These are phyloP conservation scores for Candida nemodendra DNA, from an alignment of 805 yeast genomes.

Conservation along the genomic window DNA sequence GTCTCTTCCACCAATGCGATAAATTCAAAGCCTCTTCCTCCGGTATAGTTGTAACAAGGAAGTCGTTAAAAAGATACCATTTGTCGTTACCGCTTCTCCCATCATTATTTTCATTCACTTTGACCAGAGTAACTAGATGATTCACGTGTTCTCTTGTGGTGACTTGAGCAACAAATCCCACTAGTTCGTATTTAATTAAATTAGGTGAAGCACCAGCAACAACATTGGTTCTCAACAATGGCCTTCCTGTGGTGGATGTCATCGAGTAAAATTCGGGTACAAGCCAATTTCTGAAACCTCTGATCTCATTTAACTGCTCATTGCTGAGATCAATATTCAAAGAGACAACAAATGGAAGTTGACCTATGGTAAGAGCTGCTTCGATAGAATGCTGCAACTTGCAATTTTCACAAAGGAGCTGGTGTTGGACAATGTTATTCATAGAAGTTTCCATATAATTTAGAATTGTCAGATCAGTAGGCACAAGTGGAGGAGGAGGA, in stretches of 20 bases:
- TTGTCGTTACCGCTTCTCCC: conserved; percentile 20
- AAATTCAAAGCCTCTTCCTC: conserved; percentile 78
- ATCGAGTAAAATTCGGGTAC: conserved; percentile 53
- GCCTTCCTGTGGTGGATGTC: conserved; percentile 27
- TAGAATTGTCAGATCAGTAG: conserved; percentile 40
- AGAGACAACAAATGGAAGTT: conserved; percentile 63
- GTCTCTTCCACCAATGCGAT: conserved; percentile 77
- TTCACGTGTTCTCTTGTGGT: conserved; percentile 52
- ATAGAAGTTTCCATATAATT: conserved; percentile 62
- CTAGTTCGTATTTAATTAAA: conserved; percentile 51
- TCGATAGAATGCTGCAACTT: conserved; percentile 53
- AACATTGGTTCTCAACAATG: conserved; percentile 24
- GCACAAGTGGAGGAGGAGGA: conserved; percentile 34
- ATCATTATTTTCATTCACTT: conserved; percentile 34
- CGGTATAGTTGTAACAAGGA: conserved; percentile 72
- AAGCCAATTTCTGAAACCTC: conserved; percentile 55
- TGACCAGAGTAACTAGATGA: conserved; percentile 60
- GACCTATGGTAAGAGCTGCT: conserved; percentile 47
- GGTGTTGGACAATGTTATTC: conserved; percentile 48
- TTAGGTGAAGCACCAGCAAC: conserved; percentile 24
- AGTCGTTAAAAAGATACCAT: conserved; percentile 92
- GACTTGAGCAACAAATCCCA: conserved; percentile 71
- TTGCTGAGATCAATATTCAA: conserved; percentile 56
- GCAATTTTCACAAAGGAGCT: conserved; percentile 54
- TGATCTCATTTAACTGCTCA: conserved; percentile 53